These are phyloP conservation scores for Pelargonium cotyledonis DNA, from an alignment of 441 rosid genomes.

Conservation along the genomic window DNA sequence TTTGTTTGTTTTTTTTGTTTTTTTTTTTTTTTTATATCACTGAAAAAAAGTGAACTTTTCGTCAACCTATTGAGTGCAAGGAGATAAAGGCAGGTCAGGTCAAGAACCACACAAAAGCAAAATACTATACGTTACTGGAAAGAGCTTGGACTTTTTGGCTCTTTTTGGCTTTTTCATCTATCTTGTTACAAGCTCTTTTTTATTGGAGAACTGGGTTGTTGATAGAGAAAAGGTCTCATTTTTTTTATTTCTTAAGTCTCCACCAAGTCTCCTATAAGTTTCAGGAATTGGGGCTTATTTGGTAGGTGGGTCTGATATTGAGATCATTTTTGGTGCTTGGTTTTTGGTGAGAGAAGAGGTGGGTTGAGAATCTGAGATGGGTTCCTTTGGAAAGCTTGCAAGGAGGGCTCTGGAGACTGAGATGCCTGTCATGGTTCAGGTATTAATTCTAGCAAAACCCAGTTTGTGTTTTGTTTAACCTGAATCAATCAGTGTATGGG, in stretches of 20 bases:
- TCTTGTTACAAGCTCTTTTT: not conserved
- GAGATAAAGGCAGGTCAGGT: not conserved
- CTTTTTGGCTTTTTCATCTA: constrained; percentile 1
- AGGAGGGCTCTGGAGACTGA: constrained; percentile 76
- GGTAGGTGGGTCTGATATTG: not conserved
- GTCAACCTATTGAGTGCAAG: not conserved
- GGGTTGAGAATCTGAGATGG: constrained; percentile 43
- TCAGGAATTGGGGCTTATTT: not conserved
- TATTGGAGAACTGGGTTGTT: not conserved
- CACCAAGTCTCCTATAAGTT: not conserved
- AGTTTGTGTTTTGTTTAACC: not conserved
- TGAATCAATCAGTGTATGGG: constrained; percentile 9
- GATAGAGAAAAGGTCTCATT: not conserved
- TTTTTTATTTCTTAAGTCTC: not conserved
- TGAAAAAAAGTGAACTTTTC: not conserved
- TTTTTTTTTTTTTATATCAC: not conserved
- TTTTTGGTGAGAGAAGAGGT: not conserved
- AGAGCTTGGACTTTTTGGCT: constrained; percentile 1
- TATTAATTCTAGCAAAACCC: constrained; percentile 15
- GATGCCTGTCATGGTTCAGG: constrained; percentile 87
- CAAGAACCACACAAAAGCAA: not conserved
- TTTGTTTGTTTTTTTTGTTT: not conserved
- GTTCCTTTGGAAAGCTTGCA: constrained; percentile 70
- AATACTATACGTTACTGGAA: constrained; percentile 2
- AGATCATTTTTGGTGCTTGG: constrained; percentile 4